Conservation (phyloP, 257 asterid genomes). For the Solanum arcanum region DNA sequence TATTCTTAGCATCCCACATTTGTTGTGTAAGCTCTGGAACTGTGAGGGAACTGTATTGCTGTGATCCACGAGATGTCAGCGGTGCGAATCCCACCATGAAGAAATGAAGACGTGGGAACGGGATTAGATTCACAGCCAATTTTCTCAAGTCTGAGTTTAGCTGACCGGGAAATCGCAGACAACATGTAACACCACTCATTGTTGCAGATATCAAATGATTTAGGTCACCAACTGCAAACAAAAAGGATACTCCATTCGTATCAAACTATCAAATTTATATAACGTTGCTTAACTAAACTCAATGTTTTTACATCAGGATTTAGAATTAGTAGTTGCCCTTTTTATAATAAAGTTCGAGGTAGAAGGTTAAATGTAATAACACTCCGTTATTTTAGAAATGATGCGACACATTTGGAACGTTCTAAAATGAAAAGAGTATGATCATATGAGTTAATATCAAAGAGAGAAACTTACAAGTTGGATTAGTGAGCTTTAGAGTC, state of each 20-base stretch:
- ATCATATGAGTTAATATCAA: neutral
- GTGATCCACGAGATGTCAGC: neutral
- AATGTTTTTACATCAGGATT: neutral
- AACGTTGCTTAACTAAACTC: neutral
- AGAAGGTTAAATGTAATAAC: neutral
- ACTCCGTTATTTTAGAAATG: neutral
- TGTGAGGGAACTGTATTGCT: slow-evolving; percentile 2
- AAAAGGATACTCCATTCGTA: neutral
- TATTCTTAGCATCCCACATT: slow-evolving; percentile 8
- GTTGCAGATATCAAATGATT: slow-evolving; percentile 5
- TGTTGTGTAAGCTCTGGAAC: slow-evolving; percentile 2
- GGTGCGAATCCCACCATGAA: slow-evolving; percentile 5
- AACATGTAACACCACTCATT: slow-evolving; percentile 3
- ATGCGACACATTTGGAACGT: neutral
- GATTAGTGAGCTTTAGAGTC: neutral
- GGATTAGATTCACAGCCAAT: neutral
- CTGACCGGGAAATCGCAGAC: neutral
- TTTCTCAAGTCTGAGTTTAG: slow-evolving; percentile 1
- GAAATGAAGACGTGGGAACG: slow-evolving; percentile 2
- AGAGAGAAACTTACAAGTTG: neutral
- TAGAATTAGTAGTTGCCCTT: neutral
- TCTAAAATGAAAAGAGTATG: neutral
- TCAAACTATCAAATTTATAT: neutral
- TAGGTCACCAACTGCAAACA: slow-evolving; percentile 4
- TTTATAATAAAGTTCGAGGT: neutral